Evolutionary conservation across 2,329 filamentous ascomycete species (phyloP).

Genomic region (Penicillium sp.): DNA sequence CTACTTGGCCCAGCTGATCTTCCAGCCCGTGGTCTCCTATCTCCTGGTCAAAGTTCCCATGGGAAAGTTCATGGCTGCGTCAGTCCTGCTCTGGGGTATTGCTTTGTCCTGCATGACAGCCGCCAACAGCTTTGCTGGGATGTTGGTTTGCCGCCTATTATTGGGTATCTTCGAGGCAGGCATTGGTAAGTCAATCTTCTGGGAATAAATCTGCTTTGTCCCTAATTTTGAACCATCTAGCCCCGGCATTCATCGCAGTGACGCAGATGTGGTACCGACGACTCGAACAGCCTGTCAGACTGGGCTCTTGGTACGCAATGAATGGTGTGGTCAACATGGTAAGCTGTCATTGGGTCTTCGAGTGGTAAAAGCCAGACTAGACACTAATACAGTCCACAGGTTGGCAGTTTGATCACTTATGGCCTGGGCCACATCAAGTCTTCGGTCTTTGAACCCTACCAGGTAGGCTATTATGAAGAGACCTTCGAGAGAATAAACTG

Average conservation of each 20-base stretch:
- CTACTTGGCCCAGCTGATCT: constrained; percentile 61
- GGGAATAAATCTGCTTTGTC: neutral
- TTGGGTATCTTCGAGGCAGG: constrained; percentile 63
- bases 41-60: constrained; percentile 66
- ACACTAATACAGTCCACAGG: constrained; percentile 24
- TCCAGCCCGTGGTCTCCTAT: constrained; percentile 59
- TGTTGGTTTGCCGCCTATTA: constrained; percentile 62
- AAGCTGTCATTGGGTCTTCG: constrained; percentile 2
- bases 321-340: constrained; percentile 63
- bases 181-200: constrained; percentile 36
- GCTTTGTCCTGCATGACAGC: constrained; percentile 60
- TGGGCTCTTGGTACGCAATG: constrained; percentile 61
- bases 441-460: constrained; percentile 56
- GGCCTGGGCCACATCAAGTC: constrained; percentile 58
- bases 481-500: too few relatives aligned
- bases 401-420: constrained; percentile 62
- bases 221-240: constrained; percentile 29
- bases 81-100: constrained; percentile 60
- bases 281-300: constrained; percentile 58
- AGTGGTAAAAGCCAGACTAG: neutral
- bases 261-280: constrained; percentile 64
- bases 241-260: constrained; percentile 59
- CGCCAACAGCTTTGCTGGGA: constrained; percentile 55
- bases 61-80: constrained; percentile 63
- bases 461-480: constrained; percentile 45